A percentile compares a stretch with the other conserved stretches of the same genome.
Evolutionary conservation across 2,329 filamentous ascomycete genomes (phyloP).

Genomic region (Fusarium musae): DNA sequence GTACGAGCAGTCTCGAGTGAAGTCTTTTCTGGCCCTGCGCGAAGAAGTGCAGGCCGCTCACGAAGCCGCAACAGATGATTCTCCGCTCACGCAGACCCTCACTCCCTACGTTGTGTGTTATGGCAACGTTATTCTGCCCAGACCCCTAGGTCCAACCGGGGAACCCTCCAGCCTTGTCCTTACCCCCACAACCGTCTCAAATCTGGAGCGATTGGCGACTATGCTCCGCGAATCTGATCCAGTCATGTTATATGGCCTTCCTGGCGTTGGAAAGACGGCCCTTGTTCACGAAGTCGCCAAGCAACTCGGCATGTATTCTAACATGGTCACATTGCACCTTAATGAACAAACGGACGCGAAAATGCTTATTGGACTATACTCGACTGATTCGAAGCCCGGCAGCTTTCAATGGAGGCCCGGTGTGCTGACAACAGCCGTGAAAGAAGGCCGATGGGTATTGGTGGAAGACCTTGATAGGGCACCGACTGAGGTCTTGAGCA

Average conservation of each 20-base stretch:
- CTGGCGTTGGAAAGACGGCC: slow-evolving; percentile 92
- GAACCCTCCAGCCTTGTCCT: slow-evolving; percentile 67
- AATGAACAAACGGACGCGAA: slow-evolving; percentile 99
- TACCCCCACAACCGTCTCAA: slow-evolving; percentile 77
- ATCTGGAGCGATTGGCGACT: slow-evolving; percentile 75
- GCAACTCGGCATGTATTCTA: slow-evolving; percentile 79
- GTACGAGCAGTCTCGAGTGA: slow-evolving; percentile 65
- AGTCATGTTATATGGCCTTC: slow-evolving; percentile 81
- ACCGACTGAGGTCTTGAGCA: slow-evolving; percentile 93
- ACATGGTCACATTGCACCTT: slow-evolving; percentile 92
- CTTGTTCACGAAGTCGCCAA: slow-evolving; percentile 84
- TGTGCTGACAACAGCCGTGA: slow-evolving; percentile 91
- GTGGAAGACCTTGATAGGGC: slow-evolving; percentile 97
- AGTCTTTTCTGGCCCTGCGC: slow-evolving; percentile 57
- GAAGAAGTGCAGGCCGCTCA: slow-evolving; percentile 48
- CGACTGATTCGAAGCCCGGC: slow-evolving; percentile 85
- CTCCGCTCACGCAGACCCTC: slow-evolving; percentile 54
- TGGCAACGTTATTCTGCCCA: slow-evolving; percentile 74
- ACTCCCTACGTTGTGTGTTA: slow-evolving; percentile 73
- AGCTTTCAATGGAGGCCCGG: slow-evolving; percentile 94
- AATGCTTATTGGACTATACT: slow-evolving; percentile 93
- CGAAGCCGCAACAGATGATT: slow-evolving; percentile 12
- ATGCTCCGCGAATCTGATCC: slow-evolving; percentile 76
- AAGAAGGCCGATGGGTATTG: slow-evolving; percentile 94
- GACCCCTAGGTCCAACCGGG: slow-evolving; percentile 62